Base-by-base conservation (phyloP, 257 asterid species). In the Linderniella brevidens region DNA sequence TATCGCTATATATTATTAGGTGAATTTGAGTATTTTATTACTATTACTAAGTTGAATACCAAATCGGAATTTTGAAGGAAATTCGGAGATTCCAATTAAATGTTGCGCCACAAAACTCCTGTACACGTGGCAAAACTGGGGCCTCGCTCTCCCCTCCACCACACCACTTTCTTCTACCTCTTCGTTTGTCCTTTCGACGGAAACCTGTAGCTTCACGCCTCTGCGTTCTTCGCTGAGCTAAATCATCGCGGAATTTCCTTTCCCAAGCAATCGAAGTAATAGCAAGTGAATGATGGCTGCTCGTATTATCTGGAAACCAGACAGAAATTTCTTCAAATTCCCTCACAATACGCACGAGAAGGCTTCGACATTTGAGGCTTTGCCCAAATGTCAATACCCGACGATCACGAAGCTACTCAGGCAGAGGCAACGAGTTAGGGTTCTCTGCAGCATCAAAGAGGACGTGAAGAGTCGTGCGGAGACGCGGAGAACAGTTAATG, bases 401-500 rank as follows among this genome's bases (percentile, higher is more conserved):
- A 64, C 47, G 37, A 56, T 64, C 13, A 35, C 58, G 1, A 57
- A 63, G 58, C 56, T 62, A 13, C 6, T 25, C 32, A 69, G 62
- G 49, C 68, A 60, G 25, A 63, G 50, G 43, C 57, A 64, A 61
- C 71, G 57, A 41, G 63, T 61, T 20, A 72, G 72, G 61, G 75
- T 76, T 59, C 69, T 52, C 54, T 87, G 97, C 68, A 70, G 87
- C 52, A 50, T 87, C 35, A 80, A 64, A 48, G 88, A 80, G 67
- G 75, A 63, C 35, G 92, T 75, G 59, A 64, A 72, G 54, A 61
- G 44, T 56, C 58, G 58, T 37, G 70, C 66, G 0, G 81, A 76
- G 47, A 49, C 35, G 15, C 52, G 60, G 52, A 62, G 59, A 43
- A 39, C 58, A 43, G 37, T 62, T 12, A 59, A 58, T 48, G 92